Conservation (phyloP, 2,329 filamentous ascomycete genomes). For the Claviceps maximensis region DNA sequence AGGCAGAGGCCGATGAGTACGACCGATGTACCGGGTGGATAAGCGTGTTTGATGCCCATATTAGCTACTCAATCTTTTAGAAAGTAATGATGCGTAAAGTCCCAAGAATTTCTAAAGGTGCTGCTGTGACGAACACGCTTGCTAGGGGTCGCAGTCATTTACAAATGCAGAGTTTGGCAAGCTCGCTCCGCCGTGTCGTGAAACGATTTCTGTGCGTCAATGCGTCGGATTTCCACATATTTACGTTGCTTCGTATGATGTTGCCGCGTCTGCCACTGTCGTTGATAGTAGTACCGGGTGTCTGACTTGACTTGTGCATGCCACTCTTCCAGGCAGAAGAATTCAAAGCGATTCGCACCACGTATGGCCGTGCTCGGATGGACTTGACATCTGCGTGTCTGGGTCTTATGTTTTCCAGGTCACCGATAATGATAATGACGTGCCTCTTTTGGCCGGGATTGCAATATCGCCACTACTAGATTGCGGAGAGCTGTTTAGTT, state of each 20-base stretch:
- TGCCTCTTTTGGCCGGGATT: constrained; percentile 46
- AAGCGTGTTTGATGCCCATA: neutral
- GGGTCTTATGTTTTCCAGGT: constrained; percentile 58
- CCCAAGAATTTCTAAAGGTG: too few species aligned
- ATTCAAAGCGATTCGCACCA: constrained; percentile 46
- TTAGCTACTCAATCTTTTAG: too few species aligned
- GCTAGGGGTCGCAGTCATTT: neutral
- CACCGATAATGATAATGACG: constrained; percentile 55
- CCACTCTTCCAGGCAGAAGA: constrained; percentile 35
- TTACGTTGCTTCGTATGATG: neutral
- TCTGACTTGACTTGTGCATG: neutral
- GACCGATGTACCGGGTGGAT: neutral
- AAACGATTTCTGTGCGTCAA: neutral
- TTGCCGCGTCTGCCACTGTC: neutral
- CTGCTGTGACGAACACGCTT: too few species aligned
- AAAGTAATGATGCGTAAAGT: too few species aligned
- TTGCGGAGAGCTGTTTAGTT: constrained; percentile 59
- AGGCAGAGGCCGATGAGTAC: neutral
- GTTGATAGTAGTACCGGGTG: neutral
- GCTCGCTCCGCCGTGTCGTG: neutral
- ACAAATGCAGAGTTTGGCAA: neutral
- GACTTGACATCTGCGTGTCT: neutral
- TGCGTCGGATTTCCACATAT: neutral
- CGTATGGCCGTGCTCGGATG: constrained; percentile 13
- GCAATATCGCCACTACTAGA: constrained; percentile 49